Evolutionary conservation across 768 basidiomycete species (phyloP), one percentile per base, ranked within the genome.

Genomic region (Termitomyces sp.): DNA sequence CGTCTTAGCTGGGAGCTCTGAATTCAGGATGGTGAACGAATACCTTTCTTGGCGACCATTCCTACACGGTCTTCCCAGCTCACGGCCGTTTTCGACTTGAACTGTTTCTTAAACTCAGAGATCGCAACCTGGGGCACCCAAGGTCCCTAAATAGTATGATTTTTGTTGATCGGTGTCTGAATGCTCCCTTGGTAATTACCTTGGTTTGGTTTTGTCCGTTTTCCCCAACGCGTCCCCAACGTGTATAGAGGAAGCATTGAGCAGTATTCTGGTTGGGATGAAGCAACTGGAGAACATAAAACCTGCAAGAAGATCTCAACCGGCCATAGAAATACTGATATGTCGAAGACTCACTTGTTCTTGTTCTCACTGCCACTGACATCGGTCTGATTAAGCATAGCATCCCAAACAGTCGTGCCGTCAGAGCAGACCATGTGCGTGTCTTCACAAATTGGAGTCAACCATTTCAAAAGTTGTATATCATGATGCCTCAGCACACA

Each of bases 211-310:
- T 70, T 63, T 75, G 71, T 0, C 84, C 84, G 26, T 71, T 72
- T 62, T 83, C 82, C 26, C 84, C 84, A 17, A 84, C 82, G 26
- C 84, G 76, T n/a, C 81, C 83, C 81, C 82, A 85, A 37, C 81
- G 78, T 35, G 80, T 81, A 66, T 71, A 81, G 33, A 84, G 67
- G 3, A 68, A 54, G 52, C 70, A 78, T 19, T 64, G 59, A 9
- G 63, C 19, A 35, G 66, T 60, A 58, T 75, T 74, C 6, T 74
- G 73, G 31, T 78, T 71, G 1, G 78, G 73, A 59, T 83, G 82
- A 48, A 84, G 67, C 6, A 85, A 68, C 58, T 85, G 83, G 15
- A 85, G 67, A 2, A 83, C 81, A 53, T 85, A 85, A 66, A 82
- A 85, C 61, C 80, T 84, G 43, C 30, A 21, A 47, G 21, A 38